These are phyloP conservation scores for Tubosaeta sp. DNA, from an alignment of 768 basidiomycete genomes.

Conservation along the genomic window DNA sequence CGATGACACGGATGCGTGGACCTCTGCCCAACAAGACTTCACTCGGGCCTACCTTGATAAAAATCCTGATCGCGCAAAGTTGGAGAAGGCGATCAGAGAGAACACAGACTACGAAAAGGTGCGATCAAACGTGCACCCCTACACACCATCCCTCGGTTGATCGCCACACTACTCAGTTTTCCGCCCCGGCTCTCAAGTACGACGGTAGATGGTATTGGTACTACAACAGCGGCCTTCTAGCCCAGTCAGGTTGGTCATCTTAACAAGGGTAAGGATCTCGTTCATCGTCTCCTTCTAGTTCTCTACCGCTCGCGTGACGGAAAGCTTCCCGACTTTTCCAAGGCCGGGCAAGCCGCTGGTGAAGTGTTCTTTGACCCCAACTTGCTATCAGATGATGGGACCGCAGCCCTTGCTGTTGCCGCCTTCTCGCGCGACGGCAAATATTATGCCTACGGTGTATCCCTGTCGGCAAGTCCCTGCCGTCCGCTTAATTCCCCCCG, in stretches of 20 bases:
- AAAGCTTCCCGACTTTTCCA: constrained; percentile 50
- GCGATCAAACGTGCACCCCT: neutral
- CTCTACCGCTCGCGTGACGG: constrained; percentile 56
- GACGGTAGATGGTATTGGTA: constrained; percentile 81
- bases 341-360: constrained; percentile 41
- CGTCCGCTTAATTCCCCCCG: constrained; percentile 1
- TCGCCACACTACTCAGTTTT: constrained; percentile 43
- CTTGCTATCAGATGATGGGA: constrained; percentile 66
- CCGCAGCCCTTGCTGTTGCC: constrained; percentile 53
- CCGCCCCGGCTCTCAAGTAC: constrained; percentile 53
- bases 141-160: neutral
- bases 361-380: constrained; percentile 85
- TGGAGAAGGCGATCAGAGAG: constrained; percentile 55
- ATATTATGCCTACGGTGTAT: constrained; percentile 75
- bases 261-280: neutral
- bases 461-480: constrained; percentile 48
- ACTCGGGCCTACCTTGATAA: constrained; percentile 59
- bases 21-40: constrained; percentile 52
- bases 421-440: constrained; percentile 65
- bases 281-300: constrained; percentile 35
- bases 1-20: constrained; percentile 65
- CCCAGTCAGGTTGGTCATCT: constrained; percentile 44
- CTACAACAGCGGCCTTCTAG: constrained; percentile 72
- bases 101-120: constrained; percentile 53
- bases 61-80: constrained; percentile 52